A percentile compares a stretch with the other conserved stretches of the same genome.
Conservation (phyloP, 306 rosid genomes). For the Acacia acuminata region DNA sequence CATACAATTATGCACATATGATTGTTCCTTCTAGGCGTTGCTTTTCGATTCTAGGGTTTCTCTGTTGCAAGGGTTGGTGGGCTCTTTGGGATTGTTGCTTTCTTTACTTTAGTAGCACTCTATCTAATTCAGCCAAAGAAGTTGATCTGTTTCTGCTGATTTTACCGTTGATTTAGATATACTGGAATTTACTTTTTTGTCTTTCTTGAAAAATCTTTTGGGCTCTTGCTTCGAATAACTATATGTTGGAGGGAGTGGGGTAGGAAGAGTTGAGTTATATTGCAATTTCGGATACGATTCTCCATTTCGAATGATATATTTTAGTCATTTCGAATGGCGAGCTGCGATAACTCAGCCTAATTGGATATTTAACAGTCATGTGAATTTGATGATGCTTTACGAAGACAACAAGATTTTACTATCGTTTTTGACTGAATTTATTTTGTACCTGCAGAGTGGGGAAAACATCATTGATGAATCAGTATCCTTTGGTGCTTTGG, state of each 20-base stretch:
- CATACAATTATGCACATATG: neutral
- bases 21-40: neutral
- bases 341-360: neutral
- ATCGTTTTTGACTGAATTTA: neutral
- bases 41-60: conserved; percentile 28
- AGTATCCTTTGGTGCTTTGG: conserved; percentile 67
- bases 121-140: neutral
- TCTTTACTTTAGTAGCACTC: neutral
- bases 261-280: neutral
- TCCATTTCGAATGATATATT: neutral
- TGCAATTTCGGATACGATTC: neutral
- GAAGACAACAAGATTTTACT: neutral
- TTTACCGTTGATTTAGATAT: neutral
- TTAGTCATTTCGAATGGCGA: neutral
- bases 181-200: neutral
- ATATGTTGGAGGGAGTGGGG: neutral
- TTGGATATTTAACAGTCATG: neutral
- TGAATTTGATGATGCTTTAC: conserved; percentile 16
- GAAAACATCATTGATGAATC: conserved; percentile 99
- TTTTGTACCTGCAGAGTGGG: conserved; percentile 81
- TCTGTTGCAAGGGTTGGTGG: neutral
- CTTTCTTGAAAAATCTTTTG: neutral
- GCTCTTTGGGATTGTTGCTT: conserved; percentile 2
- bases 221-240: neutral
- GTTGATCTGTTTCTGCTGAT: neutral